Conservation (phyloP, 352 stramenopile genomes). For the Blastocystis sp. region DNA sequence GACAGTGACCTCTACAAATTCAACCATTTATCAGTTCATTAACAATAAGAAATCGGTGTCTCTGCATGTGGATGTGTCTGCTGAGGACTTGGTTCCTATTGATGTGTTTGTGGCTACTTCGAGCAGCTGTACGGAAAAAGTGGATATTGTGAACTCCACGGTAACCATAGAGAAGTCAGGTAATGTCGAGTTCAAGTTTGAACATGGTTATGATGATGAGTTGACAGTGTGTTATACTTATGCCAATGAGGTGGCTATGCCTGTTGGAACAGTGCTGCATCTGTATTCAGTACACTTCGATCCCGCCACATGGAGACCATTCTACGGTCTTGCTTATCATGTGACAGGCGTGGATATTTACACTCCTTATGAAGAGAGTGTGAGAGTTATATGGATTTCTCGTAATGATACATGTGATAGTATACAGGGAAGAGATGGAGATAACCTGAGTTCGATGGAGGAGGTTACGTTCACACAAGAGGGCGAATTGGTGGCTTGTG, state of each 20-base stretch:
- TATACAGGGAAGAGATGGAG: constrained; percentile 11
- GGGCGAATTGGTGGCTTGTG: constrained; percentile 19
- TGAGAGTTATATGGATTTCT: constrained; percentile 8
- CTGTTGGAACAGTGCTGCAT: not conserved
- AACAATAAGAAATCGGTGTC: not conserved
- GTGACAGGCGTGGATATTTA: not conserved
- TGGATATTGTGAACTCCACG: not conserved
- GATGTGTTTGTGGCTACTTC: not conserved
- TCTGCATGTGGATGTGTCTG: not conserved
- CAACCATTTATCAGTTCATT: not conserved
- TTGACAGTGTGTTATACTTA: not conserved
- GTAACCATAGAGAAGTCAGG: not conserved
- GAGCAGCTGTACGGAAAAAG: not conserved
- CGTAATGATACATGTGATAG: constrained; percentile 2
- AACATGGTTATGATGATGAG: not conserved
- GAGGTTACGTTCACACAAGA: not conserved
- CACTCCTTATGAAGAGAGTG: not conserved
- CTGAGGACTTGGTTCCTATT: not conserved
- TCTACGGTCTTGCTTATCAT: constrained; percentile 22
- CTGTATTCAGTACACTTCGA: constrained; percentile 58
- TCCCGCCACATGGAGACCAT: constrained; percentile 23
- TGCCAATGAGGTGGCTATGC: not conserved
- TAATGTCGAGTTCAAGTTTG: not conserved
- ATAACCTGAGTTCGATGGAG: not conserved
- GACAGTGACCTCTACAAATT: not conserved